Evolutionary conservation across 352 stramenopile genomes (phyloP).

Genomic region (Phytophthora fragariae): DNA sequence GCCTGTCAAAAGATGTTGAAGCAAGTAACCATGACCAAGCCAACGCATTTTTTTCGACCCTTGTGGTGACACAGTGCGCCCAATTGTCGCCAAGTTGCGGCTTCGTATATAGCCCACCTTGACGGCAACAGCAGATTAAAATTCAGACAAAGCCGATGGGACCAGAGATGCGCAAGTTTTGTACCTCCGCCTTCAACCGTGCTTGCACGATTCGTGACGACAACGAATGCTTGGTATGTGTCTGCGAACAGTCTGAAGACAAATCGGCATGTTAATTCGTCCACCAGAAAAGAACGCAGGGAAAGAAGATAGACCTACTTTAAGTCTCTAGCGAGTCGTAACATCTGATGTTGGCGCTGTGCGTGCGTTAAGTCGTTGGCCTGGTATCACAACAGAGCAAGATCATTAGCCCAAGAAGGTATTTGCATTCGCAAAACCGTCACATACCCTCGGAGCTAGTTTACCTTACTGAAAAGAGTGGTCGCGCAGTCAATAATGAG

Average conservation of each 20-base stretch:
- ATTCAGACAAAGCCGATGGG: not conserved
- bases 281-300: not conserved
- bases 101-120: constrained; percentile 66
- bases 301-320: constrained; percentile 40
- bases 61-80: constrained; percentile 74
- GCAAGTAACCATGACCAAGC: constrained; percentile 4
- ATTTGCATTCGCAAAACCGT: not conserved
- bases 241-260: constrained; percentile 65
- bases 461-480: constrained; percentile 67
- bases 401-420: not conserved
- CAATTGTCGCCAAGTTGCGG: constrained; percentile 72
- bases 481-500: constrained; percentile 81
- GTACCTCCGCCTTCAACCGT: constrained; percentile 47
- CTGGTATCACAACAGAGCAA: constrained; percentile 22
- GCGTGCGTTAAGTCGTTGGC: constrained; percentile 44
- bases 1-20: constrained; percentile 17
- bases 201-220: constrained; percentile 72
- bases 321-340: constrained; percentile 59
- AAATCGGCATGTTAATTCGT: constrained; percentile 4
- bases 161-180: not conserved
- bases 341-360: constrained; percentile 58
- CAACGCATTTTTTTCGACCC: constrained; percentile 31
- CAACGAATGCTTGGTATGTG: constrained; percentile 67
- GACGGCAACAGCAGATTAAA: constrained; percentile 16
- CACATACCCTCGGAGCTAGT: not conserved